These are phyloP conservation scores for Crucibulum laeve DNA, from an alignment of 768 basidiomycete genomes.

Conservation along the genomic window DNA sequence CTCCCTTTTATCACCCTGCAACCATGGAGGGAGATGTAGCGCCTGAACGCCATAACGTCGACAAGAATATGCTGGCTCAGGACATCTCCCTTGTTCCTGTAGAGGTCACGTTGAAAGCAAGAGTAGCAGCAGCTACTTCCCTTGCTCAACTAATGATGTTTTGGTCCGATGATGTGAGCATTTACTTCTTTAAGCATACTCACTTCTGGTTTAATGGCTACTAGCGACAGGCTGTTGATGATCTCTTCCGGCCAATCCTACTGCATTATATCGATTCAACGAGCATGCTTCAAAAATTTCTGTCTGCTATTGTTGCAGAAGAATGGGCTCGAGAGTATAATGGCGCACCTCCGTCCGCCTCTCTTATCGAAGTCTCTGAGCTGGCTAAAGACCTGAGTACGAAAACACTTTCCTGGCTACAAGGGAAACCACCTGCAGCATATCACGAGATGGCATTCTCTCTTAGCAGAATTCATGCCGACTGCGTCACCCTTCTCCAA, in stretches of 20 bases:
- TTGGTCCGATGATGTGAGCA: conserved; percentile 62
- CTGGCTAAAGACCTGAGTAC: conserved; percentile 65
- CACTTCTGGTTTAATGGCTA: conserved; percentile 2
- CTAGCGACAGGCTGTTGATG: conserved; percentile 41
- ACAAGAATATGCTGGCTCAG: conserved; percentile 92
- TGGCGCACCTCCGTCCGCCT: conserved; percentile 17
- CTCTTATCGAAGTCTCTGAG: conserved; percentile 51
- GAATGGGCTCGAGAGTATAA: conserved; percentile 81
- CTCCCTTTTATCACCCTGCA: conserved; percentile 66
- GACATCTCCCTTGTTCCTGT: conserved; percentile 78
- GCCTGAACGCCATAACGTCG: conserved; percentile 84
- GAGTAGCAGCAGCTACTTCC: conserved; percentile 74
- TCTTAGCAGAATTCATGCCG: conserved; percentile 73
- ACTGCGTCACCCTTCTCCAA: conserved; percentile 77
- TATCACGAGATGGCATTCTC: conserved; percentile 90
- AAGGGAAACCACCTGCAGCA: conserved; percentile 66
- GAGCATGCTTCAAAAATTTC: conserved; percentile 87
- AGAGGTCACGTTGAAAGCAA: conserved; percentile 75
- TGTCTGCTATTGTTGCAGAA: conserved; percentile 82
- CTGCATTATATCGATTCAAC: conserved; percentile 79
- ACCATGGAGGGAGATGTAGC: conserved; percentile 39
- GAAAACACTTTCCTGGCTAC: conserved; percentile 71
- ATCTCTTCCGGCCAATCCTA: conserved; percentile 73
- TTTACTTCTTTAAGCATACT: conserved; percentile 1
- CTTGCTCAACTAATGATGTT: conserved; percentile 63